phyloP scores from a whole-genome alignment of 257 asterid genomes.

The Solanum lycopersicoides region DNA sequence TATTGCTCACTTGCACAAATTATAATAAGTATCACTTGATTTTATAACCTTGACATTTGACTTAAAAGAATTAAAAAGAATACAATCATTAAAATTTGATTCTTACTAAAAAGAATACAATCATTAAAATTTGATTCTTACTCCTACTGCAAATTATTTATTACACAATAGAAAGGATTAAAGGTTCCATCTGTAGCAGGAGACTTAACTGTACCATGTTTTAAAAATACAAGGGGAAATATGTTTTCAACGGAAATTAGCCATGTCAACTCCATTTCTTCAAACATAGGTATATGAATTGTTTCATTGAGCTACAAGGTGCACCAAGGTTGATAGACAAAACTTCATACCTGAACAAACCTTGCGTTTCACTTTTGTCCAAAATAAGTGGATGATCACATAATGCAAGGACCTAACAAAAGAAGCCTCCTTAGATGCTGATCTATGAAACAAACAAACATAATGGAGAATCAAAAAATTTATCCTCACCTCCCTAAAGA shows the following conservation, averaged over 20 bases:
- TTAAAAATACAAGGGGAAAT: neutral
- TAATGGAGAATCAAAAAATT: neutral
- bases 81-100: neutral
- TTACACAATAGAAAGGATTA: neutral
- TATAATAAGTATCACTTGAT: neutral
- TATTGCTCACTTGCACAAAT: neutral
- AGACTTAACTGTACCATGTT: neutral
- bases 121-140: neutral
- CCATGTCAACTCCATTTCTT: neutral
- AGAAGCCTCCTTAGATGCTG: neutral
- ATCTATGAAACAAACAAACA: neutral
- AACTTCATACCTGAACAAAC: constrained; percentile 63
- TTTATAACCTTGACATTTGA: neutral
- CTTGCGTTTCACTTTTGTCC: constrained; percentile 87
- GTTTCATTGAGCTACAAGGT: neutral
- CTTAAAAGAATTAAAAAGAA: neutral
- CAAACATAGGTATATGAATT: neutral
- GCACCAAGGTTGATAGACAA: neutral
- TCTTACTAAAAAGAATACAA: neutral
- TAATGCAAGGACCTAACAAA: constrained; percentile 77
- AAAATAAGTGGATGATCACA: constrained; percentile 87
- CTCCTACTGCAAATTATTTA: neutral
- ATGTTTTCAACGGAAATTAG: neutral
- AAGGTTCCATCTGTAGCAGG: neutral
- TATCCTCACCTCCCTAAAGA: constrained; percentile 80